These are phyloP conservation scores for Rehmannia glutinosa DNA, from an alignment of 257 asterid species.

Conservation along the genomic window DNA sequence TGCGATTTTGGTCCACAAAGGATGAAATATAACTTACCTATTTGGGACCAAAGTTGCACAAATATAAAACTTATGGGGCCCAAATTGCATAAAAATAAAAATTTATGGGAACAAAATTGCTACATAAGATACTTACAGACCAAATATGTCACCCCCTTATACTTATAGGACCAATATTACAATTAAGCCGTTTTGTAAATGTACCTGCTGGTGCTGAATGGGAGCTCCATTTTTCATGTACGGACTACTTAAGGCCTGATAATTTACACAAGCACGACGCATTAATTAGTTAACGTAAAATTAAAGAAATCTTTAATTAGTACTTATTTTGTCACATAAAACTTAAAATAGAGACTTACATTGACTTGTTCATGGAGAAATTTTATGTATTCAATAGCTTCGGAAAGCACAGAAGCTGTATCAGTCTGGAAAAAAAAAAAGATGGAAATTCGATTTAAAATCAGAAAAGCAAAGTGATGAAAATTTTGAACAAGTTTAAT, in stretches of 20 bases:
- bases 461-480: conserved; percentile 27
- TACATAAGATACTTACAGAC: no score
- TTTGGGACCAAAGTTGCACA: no score
- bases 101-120: no score
- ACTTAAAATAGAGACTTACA: conserved; percentile 41
- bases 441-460: not conserved
- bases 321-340: no score
- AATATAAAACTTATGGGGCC: no score
- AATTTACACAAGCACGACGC: not conserved
- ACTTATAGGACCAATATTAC: no score
- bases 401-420: conserved; percentile 84
- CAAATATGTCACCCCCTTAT: no score
- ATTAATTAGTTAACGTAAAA: not conserved
- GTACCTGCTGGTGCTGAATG: conserved; percentile 53
- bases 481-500: conserved; percentile 19
- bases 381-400: conserved; percentile 71
- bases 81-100: no score
- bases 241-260: conserved; percentile 56
- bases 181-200: not conserved
- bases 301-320: not conserved
- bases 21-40: not conserved
- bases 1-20: no score
- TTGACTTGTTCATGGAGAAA: conserved; percentile 74
- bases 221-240: conserved; percentile 71
- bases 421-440: conserved; percentile 46